Percentiles rank a stretch among this genome's conserved stretches.
Evolutionary conservation across 2,329 filamentous ascomycete genomes (phyloP).

Genomic region (Shiraia sp.): DNA sequence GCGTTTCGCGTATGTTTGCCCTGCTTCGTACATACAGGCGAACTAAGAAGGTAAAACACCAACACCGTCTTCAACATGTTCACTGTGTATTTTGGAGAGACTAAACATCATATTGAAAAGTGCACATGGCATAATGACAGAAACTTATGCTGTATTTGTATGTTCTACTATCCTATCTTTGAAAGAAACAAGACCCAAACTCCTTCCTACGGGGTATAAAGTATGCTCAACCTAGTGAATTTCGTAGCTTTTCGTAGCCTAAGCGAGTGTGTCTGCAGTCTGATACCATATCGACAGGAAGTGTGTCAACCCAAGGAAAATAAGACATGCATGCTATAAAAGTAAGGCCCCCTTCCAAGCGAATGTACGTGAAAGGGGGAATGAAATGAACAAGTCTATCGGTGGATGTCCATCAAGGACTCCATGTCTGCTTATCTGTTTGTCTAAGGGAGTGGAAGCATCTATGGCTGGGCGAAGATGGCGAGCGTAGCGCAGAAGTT

Average conservation of each 20-base stretch:
- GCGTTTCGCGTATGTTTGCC: slow-evolving; percentile 7
- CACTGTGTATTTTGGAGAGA: too few species aligned
- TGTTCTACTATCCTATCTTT: slow-evolving; percentile 2
- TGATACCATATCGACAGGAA: slow-evolving; percentile 16
- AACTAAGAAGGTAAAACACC: too few species aligned
- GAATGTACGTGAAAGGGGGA: slow-evolving; percentile 13
- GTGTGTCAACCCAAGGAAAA: slow-evolving; percentile 12
- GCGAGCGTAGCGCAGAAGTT: slow-evolving; percentile 55
- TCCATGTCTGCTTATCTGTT: background rate
- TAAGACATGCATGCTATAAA: slow-evolving; percentile 29
- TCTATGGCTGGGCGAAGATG: slow-evolving; percentile 37
- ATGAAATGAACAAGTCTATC: slow-evolving; percentile 24
- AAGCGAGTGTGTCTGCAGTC: slow-evolving; percentile 18
- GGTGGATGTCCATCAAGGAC: slow-evolving; percentile 16
- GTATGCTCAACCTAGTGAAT: slow-evolving; percentile 12
- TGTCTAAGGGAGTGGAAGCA: background rate
- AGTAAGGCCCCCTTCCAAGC: too few species aligned
- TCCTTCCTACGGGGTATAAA: slow-evolving; percentile 18
- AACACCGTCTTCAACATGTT: too few species aligned
- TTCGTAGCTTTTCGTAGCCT: slow-evolving; percentile 9
- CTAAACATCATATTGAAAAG: too few species aligned
- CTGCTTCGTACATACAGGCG: too few species aligned
- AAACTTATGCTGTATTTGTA: slow-evolving; percentile 4
- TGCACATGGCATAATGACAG: too few species aligned
- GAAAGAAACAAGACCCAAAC: slow-evolving; percentile 10